Evolutionary conservation across 225 moss, liverwort and hornwort genomes (phyloP).

Genomic region (Neckera pumila): DNA sequence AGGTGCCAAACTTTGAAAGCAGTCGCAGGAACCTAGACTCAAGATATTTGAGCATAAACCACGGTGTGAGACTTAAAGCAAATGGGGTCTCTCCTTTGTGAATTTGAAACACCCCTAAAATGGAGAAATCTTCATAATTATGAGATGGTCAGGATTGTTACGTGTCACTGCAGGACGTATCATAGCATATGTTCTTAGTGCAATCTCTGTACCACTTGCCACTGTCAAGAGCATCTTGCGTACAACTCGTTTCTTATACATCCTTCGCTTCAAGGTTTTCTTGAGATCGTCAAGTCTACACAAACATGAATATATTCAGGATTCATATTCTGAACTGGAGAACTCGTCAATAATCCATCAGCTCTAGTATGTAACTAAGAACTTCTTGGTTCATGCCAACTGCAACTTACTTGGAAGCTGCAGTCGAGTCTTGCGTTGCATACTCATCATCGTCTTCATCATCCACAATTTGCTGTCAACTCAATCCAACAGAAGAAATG

Average conservation of each 20-base stretch:
- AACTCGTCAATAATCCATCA: neutral
- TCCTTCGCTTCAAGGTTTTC: slow-evolving; percentile 67
- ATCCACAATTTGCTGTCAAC: slow-evolving; percentile 31
- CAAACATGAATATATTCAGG: neutral
- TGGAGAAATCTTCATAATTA: neutral
- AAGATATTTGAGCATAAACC: slow-evolving; percentile 2
- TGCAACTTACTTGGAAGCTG: slow-evolving; percentile 36
- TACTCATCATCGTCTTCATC: slow-evolving; percentile 18
- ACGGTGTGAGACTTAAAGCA: neutral
- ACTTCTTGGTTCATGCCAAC: neutral
- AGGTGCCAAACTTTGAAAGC: neutral
- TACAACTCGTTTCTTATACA: slow-evolving; percentile 90
- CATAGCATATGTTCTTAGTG: slow-evolving; percentile 81
- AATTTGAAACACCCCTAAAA: neutral
- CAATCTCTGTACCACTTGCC: slow-evolving; percentile 64
- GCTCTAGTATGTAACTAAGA: neutral
- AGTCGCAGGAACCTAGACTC: neutral
- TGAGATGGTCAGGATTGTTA: slow-evolving; percentile 22
- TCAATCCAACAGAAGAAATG: slow-evolving; percentile 2
- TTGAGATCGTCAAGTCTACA: slow-evolving; percentile 80
- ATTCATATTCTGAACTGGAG: neutral
- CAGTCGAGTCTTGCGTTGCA: slow-evolving; percentile 16
- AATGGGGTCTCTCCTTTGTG: neutral
- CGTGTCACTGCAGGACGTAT: slow-evolving; percentile 79
- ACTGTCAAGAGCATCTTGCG: slow-evolving; percentile 84